Percentiles rank a stretch among this genome's conserved stretches.
phyloP scores from a whole-genome alignment of 2,329 filamentous ascomycete genomes.

The Sordariomycetes sp. region DNA sequence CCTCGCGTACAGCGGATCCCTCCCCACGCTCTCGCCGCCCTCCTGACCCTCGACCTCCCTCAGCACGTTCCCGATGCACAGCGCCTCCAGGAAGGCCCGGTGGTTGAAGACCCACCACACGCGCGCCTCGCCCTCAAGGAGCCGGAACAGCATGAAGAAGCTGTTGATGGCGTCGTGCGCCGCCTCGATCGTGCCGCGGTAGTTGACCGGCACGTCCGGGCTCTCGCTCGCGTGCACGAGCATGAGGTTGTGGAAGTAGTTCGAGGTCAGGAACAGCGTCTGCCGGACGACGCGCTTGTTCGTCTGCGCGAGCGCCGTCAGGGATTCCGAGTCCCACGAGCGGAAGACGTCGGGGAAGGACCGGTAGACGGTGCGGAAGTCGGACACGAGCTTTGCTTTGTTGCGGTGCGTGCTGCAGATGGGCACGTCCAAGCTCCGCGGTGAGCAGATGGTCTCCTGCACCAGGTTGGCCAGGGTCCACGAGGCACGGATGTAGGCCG shows the following conservation, averaged over 20 bases:
- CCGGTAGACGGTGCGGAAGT: conserved; percentile 64
- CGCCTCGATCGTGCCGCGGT: conserved; percentile 62
- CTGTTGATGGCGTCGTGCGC: conserved; percentile 65
- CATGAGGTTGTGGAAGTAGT: conserved; percentile 79
- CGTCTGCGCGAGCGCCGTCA: conserved; percentile 44
- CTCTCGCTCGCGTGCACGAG: conserved; percentile 66
- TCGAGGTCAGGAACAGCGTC: conserved; percentile 70
- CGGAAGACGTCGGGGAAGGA: conserved; percentile 64
- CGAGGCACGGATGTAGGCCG: conserved; percentile 63
- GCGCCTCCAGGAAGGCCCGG: conserved; percentile 66
- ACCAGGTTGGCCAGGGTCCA: conserved; percentile 74
- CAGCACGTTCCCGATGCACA: conserved; percentile 56
- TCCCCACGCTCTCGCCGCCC: conserved; percentile 33
- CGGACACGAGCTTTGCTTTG: conserved; percentile 59
- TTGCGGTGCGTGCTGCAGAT: conserved; percentile 60
- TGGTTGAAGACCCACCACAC: conserved; percentile 86
- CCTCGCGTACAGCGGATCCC: conserved; percentile 51
- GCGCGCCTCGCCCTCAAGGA: conserved; percentile 62
- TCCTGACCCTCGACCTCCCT: conserved; percentile 38
- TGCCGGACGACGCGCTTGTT: conserved; percentile 63
- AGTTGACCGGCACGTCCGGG: conserved; percentile 52
- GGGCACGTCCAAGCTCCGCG: conserved; percentile 63
- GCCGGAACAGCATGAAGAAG: conserved; percentile 63
- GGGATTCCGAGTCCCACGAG: conserved; percentile 52
- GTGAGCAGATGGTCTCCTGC: conserved; percentile 67